phyloP scores from a whole-genome alignment of 1,284 basidiomycete genomes.

The Anthracocystis setariae region DNA sequence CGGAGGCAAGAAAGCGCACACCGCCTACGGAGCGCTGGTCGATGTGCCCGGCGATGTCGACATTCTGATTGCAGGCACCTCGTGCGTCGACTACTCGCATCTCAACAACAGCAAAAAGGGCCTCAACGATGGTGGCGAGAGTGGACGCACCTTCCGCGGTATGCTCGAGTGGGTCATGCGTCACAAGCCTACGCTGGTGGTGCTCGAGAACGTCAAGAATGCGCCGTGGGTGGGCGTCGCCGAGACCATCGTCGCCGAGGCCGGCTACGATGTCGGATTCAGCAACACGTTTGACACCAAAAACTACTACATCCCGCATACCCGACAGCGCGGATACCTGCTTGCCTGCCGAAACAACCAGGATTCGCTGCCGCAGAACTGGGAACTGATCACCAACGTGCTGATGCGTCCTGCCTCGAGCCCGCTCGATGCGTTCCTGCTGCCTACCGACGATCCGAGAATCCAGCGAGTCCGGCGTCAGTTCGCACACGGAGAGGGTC shows the following conservation, averaged over 20 bases:
- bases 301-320: slow-evolving; percentile 92
- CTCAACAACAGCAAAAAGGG: slow-evolving; percentile 91
- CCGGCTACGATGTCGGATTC: slow-evolving; percentile 80
- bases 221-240: slow-evolving; percentile 87
- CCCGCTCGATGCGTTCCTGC: slow-evolving; percentile 88
- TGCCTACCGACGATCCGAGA: slow-evolving; percentile 87
- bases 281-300: slow-evolving; percentile 81
- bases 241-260: slow-evolving; percentile 76
- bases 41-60: slow-evolving; percentile 90
- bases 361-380: slow-evolving; percentile 70
- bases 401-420: slow-evolving; percentile 86
- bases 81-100: slow-evolving; percentile 95
- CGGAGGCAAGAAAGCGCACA: slow-evolving; percentile 73
- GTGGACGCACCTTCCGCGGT: slow-evolving; percentile 65
- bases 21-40: slow-evolving; percentile 87
- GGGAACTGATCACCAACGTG: slow-evolving; percentile 77
- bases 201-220: slow-evolving; percentile 91
- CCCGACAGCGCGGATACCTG: slow-evolving; percentile 68
- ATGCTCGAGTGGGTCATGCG: slow-evolving; percentile 93
- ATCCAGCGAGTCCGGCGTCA: slow-evolving; percentile 82
- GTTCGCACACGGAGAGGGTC: slow-evolving; percentile 68
- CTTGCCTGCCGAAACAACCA: slow-evolving; percentile 53
- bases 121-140: slow-evolving; percentile 62
- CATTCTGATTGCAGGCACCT: slow-evolving; percentile 85
- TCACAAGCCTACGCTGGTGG: slow-evolving; percentile 86